Conservation (phyloP, 495 filamentous ascomycete genomes). For the Rhypophila decipiens region DNA sequence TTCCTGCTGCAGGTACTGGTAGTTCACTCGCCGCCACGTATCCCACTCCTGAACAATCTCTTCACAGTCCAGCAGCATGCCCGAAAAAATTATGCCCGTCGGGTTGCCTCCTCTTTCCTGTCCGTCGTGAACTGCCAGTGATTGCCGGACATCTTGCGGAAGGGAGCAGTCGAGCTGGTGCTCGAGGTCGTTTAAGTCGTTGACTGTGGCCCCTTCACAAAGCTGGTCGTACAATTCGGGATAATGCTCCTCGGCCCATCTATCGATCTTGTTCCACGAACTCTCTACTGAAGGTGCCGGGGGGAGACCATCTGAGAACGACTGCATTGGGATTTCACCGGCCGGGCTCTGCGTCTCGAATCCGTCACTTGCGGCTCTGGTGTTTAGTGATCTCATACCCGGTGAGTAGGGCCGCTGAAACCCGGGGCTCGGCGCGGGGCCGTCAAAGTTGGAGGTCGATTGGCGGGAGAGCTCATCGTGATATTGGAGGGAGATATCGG, state of each 20-base stretch:
- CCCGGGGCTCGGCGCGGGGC: conserved; percentile 52
- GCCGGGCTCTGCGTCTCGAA: conserved; percentile 59
- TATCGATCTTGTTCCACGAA: conserved; percentile 90
- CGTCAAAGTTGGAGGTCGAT: conserved; percentile 46
- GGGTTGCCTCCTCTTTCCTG: conserved; percentile 90
- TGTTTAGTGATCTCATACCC: conserved; percentile 70
- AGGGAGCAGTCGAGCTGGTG: conserved; percentile 93
- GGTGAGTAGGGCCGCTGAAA: conserved; percentile 72
- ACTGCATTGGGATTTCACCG: conserved; percentile 93
- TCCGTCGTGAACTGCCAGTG: conserved; percentile 83
- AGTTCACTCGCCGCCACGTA: conserved; percentile 90
- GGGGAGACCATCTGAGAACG: conserved; percentile 84
- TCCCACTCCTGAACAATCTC: conserved; percentile 98
- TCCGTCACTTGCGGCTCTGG: conserved; percentile 53
- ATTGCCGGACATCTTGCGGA: conserved; percentile 89
- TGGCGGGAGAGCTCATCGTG: conserved; percentile 56
- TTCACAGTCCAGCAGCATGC: conserved; percentile 96
- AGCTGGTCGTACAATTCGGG: conserved; percentile 91
- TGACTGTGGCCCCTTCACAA: conserved; percentile 81
- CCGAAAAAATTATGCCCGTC: conserved; percentile 86
- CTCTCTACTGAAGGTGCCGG: conserved; percentile 81
- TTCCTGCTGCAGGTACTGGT: conserved; percentile 67
- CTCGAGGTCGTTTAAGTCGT: conserved; percentile 95
- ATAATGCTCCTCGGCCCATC: conserved; percentile 91
- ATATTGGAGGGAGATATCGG: conserved; percentile 68